phyloP scores from a whole-genome alignment of 345 rosid genomes.

The Reutealis trisperma region DNA sequence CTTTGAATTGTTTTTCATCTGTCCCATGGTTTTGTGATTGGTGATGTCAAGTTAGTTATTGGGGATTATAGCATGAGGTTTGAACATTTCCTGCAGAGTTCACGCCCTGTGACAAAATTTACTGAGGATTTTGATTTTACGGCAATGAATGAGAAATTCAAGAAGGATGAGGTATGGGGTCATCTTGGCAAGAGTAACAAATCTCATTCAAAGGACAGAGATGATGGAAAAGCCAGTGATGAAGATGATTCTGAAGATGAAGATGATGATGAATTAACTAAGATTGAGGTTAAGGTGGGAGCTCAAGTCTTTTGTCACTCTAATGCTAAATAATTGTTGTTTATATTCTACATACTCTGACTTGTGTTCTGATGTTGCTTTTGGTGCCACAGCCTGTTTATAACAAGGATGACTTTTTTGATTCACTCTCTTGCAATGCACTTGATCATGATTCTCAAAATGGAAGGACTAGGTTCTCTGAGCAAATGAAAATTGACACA shows the following conservation, averaged over 20 bases:
- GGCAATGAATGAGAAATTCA: slow-evolving; percentile 95
- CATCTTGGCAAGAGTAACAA: slow-evolving; percentile 77
- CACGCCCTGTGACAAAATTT: slow-evolving; percentile 61
- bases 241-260: slow-evolving; percentile 58
- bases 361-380: background rate
- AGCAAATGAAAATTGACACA: slow-evolving; percentile 81
- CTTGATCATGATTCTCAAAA: slow-evolving; percentile 50
- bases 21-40: background rate
- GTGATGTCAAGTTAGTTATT: background rate
- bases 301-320: slow-evolving; percentile 5
- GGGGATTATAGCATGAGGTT: background rate
- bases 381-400: slow-evolving; percentile 60
- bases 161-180: slow-evolving; percentile 97
- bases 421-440: slow-evolving; percentile 66
- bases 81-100: slow-evolving; percentile 30
- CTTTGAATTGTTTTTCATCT: background rate
- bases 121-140: slow-evolving; percentile 89
- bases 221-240: slow-evolving; percentile 41
- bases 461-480: slow-evolving; percentile 79
- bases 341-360: background rate
- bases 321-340: background rate
- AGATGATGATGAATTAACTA: slow-evolving; percentile 48
- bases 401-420: slow-evolving; percentile 93
- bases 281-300: slow-evolving; percentile 48
- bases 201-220: slow-evolving; percentile 30